These are phyloP conservation scores for Fusarium avenaceum DNA, from an alignment of 2,329 filamentous ascomycete species.

Conservation along the genomic window DNA sequence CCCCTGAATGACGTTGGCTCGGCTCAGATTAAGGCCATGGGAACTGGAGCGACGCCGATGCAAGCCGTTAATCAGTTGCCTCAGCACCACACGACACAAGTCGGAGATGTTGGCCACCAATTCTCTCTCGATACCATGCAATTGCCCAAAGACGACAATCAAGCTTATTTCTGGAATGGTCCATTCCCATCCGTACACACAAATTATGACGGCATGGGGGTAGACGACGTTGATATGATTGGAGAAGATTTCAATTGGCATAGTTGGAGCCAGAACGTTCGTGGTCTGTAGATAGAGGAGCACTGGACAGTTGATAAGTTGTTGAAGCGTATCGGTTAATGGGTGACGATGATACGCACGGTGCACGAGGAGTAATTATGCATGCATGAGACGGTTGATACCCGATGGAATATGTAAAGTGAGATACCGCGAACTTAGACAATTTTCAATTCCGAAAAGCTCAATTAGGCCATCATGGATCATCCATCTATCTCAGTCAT, in stretches of 20 bases:
- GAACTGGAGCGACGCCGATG: slow-evolving; percentile 6
- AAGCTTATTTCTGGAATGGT: slow-evolving; percentile 59
- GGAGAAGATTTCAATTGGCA: slow-evolving; percentile 64
- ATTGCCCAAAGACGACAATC: slow-evolving; percentile 52
- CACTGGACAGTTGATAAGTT: slow-evolving; percentile 45
- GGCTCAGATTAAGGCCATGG: slow-evolving; percentile 39
- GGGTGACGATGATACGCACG: slow-evolving; percentile 2
- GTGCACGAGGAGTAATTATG: slow-evolving; percentile 22
- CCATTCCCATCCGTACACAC: slow-evolving; percentile 50
- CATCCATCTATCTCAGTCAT: no score
- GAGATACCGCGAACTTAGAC: slow-evolving; percentile 24
- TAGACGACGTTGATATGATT: slow-evolving; percentile 57
- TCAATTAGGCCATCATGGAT: neutral
- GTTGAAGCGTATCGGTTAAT: slow-evolving; percentile 6
- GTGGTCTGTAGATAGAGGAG: slow-evolving; percentile 55
- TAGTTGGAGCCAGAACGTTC: slow-evolving; percentile 61
- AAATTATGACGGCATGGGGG: slow-evolving; percentile 47
- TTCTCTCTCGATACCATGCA: slow-evolving; percentile 43
- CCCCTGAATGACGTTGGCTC: slow-evolving; percentile 42
- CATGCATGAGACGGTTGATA: slow-evolving; percentile 49
- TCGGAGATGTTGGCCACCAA: slow-evolving; percentile 19
- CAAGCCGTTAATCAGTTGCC: slow-evolving; percentile 5
- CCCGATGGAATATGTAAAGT: slow-evolving; percentile 36
- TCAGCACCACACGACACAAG: slow-evolving; percentile 24
- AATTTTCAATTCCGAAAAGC: slow-evolving; percentile 30